Base-by-base conservation (phyloP, 2,329 filamentous ascomycete species). In the Talaromyces sp. region DNA sequence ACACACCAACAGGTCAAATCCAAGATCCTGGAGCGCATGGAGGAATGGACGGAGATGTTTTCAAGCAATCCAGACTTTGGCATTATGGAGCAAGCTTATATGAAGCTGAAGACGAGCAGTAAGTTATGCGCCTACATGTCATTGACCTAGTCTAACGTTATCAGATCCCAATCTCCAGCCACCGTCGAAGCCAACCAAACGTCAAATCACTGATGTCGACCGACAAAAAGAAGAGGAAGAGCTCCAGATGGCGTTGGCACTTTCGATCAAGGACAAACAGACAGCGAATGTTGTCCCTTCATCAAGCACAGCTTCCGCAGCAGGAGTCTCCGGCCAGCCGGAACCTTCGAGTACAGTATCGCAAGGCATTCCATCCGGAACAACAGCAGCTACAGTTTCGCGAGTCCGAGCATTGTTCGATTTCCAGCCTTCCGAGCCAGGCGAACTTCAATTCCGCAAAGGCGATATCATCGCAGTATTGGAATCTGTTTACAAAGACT, bases 401-500 rank as follows among this genome's bases (percentile, higher is more conserved):
- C 88, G 95, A 60, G 95, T 99, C 57, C 87, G 94, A 69, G 95
- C 95, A 1, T 83, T 98, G 54, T 99, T 92, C 76, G 95, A 99
- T 77, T 99, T 99, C 77, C 88, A 90, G 60, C 94, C 95, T 1
- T 96, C 93, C 0, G 95, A 99, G 77, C 88, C 93, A 0, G 95
- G 94, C 57, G 95, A 99, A 81, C 83, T 99, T 67, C 93, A 96
- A 71, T 99, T 99, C 77, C 90, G 93, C 71, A 97, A 96, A 80
- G 94, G 95, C 33, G 95, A 99, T 75, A 90, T 98, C 47, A 99
- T 99, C 76, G 94, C 95, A 1, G 95, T 99, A 16, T 84, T 99
- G 47, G 95, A 98, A 78, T 97, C 93, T 1, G 95, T 98, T 1
- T 99, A 96, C 82, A 99, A 98, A 79, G 95, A 99, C 78, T 99